phyloP scores from a whole-genome alignment of 352 stramenopile species.

The Phytophthora tentaculata region DNA sequence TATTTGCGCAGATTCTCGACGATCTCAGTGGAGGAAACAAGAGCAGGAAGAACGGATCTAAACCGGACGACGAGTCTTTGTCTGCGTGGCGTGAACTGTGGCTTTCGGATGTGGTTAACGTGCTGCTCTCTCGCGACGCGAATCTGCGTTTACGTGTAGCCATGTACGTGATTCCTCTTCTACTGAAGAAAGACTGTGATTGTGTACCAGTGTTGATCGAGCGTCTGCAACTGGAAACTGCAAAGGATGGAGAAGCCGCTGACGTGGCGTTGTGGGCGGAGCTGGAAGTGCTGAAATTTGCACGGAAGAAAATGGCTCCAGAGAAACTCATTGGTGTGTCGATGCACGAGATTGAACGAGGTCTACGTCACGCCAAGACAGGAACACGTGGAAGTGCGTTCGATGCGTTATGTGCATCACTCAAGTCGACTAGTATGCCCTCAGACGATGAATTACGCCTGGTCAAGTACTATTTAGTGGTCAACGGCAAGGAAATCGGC shows the following conservation, averaged over 20 bases:
- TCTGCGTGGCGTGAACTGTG: constrained; percentile 52
- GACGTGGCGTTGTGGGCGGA: constrained; percentile 74
- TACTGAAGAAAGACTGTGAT: constrained; percentile 72
- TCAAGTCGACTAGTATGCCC: constrained; percentile 84
- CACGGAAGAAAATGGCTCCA: constrained; percentile 67
- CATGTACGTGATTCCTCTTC: constrained; percentile 77
- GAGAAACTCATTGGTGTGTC: constrained; percentile 65
- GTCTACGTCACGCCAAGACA: constrained; percentile 55
- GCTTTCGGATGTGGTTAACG: constrained; percentile 60
- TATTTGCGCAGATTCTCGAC: constrained; percentile 81
- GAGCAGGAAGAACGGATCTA: constrained; percentile 20
- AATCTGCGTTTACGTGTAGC: constrained; percentile 69
- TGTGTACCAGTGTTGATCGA: constrained; percentile 62
- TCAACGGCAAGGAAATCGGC: constrained; percentile 80
- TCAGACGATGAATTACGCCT: constrained; percentile 57
- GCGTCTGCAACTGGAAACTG: constrained; percentile 43
- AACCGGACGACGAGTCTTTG: constrained; percentile 30
- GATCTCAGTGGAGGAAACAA: constrained; percentile 23
- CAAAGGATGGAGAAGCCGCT: constrained; percentile 21
- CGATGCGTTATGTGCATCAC: constrained; percentile 76
- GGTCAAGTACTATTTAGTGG: constrained; percentile 69
- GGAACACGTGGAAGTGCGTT: constrained; percentile 78
- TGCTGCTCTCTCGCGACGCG: constrained; percentile 56
- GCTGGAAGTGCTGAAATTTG: constrained; percentile 82
- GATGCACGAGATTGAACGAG: constrained; percentile 58